Base-by-base conservation (phyloP, 768 basidiomycete genomes). In the Tulasnella sp. region DNA sequence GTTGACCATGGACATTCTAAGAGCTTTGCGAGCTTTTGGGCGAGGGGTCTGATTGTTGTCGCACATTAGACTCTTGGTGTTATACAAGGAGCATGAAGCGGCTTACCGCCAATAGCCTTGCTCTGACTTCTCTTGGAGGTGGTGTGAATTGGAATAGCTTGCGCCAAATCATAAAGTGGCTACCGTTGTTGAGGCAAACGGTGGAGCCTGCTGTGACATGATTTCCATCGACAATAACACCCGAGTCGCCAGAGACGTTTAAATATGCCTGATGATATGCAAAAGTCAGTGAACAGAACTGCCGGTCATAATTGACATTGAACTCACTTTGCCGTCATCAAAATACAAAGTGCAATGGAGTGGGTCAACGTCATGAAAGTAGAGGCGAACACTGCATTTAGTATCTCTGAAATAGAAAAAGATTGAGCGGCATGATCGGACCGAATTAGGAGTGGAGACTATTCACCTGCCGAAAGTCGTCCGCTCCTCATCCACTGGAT, bases 101-200 rank as follows among this genome's bases (percentile, higher is more conserved):
- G 45, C 55, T 6, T 20, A 53, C 51, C 33, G 53, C 35, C 20
- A 69, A 20, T 75, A 65, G 3, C 25, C 67, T 65, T 13, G 73
- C 66, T 20, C 82, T 76, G 27, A 80, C 65, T 39, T 81, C 77
- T 60, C 83, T 83, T 4, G 83, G 81, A 1, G 83, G 83, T 59
- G 85, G 85, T 4, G 70, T 69, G 62, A 84, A 85, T n/a, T 69
- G 66, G 61, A 86, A 86, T 5, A 74, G 70, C 58, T 84, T 85
- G 37, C 70, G 71, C 60, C 76, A 76, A 12, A 85, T 78, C 55
- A 79, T 78, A 37, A 85, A 70, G 31, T 76, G 73, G 5, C 79
- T 77, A 62, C 76, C 72, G 61, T 81, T 83, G 8, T 69, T 68
- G 15, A 86, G 66, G 4, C 81, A 76, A n/a, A 84, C 69, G 1